Evolutionary conservation across 371 early-diverging fungal species (phyloP), one percentile per base, ranked within the genome.

Genomic region (Apophysomyces elegans): DNA sequence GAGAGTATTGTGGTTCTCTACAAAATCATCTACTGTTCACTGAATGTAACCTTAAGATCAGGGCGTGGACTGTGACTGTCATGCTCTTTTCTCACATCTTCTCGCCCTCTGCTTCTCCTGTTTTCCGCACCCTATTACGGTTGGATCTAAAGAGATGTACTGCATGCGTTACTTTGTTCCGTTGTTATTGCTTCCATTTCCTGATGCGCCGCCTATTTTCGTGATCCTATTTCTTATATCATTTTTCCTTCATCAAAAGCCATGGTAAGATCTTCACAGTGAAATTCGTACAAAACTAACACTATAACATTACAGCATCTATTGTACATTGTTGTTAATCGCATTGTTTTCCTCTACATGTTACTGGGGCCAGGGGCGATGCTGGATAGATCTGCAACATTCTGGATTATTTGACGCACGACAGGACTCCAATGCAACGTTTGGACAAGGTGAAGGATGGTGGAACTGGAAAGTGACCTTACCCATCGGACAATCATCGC

Each of bases 361-460:
- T 63, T 89, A 88, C 67, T 89, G 89, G 89, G 89, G 89, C 41
- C 83, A 85, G 57, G 89, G 84, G 43, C 83, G 88, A 62, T 89
- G 89, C 67, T 89, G 89, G 89, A 64, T 89, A 35, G 86, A 86
- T 68, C 68, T 84, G 36, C 87, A 86, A 36, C 71, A 77, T 38
- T 58, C 70, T 37, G 68, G 69, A 9, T 56, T 80, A 16, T 78
- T 83, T 62, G 77, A 82, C 58, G 82, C 68, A 63, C 72, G 81
- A 54, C 61, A 62, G 59, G 67, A 74, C 61, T 78, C 78, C 0
- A 80, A 80, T 62, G 81, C 81, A 26, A 80, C 81, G 1, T 80
- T 80, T 72, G 74, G 81, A 45, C 79, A 79, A 41, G 78, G 79
- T 26, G 79, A 76, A 21, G 82, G 79, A n/a, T 76, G 79, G 76